phyloP scores from a whole-genome alignment of 345 rosid genomes.

The Ricinus communis region DNA sequence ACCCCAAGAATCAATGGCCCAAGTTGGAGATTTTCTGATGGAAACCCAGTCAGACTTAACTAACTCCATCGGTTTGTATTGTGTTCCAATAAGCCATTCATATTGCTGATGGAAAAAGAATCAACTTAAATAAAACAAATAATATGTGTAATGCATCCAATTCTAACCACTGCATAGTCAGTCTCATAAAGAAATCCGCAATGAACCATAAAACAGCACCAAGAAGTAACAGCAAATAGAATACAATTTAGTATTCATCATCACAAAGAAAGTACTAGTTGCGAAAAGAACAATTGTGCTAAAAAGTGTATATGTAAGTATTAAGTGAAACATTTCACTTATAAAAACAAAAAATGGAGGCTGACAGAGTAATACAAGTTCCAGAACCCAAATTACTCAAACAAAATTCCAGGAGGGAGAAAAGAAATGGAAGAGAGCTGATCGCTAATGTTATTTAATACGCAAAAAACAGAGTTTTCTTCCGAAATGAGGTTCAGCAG shows the following conservation, averaged over 20 bases:
- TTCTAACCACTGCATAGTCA: background rate
- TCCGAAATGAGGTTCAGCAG: background rate
- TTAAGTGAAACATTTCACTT: conserved; percentile 2
- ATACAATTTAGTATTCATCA: background rate
- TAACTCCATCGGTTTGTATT: conserved; percentile 90
- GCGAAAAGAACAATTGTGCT: background rate
- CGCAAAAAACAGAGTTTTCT: background rate
- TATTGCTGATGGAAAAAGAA: conserved; percentile 55
- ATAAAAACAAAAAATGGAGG: background rate
- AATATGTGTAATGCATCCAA: background rate
- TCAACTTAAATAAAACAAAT: background rate
- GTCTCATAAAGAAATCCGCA: background rate
- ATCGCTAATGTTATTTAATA: background rate
- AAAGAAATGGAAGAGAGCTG: background rate
- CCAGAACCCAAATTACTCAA: background rate
- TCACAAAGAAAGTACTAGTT: background rate
- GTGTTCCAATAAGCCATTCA: conserved; percentile 93
- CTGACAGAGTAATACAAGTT: background rate
- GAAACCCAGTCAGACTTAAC: conserved; percentile 87
- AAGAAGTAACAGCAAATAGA: background rate
- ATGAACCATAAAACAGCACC: background rate
- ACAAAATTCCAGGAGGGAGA: background rate
- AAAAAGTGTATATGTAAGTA: background rate
- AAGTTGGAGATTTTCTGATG: conserved; percentile 91
- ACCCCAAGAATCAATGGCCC: conserved; percentile 99